Evolutionary conservation across 441 rosid genomes (phyloP).

Genomic region (Arabidopsis lyrata): DNA sequence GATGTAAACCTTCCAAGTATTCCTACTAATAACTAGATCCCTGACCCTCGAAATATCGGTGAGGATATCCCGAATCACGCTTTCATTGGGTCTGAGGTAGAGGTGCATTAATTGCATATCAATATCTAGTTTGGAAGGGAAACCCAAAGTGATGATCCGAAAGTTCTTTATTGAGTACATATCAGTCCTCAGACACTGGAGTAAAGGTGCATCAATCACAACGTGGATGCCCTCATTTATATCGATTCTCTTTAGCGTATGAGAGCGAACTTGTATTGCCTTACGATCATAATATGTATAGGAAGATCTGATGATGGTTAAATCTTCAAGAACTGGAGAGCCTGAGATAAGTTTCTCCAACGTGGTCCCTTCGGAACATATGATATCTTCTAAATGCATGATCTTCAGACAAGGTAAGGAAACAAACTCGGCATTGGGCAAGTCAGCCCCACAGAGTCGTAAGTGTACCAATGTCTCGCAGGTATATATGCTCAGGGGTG

Average conservation of each 20-base stretch:
- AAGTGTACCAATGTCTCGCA: no score
- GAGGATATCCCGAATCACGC: background rate
- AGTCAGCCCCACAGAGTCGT: no score
- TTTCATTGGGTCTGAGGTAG: no score
- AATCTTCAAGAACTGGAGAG: no score
- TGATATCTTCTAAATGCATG: no score
- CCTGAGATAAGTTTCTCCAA: no score
- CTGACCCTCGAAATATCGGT: background rate
- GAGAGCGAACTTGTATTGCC: slow-evolving; percentile 4
- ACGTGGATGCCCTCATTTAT: background rate
- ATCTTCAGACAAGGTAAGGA: no score
- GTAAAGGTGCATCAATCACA: slow-evolving; percentile 32
- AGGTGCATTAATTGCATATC: background rate
- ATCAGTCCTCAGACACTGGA: slow-evolving; percentile 2
- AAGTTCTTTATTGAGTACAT: background rate
- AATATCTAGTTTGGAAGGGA: slow-evolving; percentile 17
- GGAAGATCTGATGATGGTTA: background rate
- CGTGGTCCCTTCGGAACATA: no score
- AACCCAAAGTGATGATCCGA: slow-evolving; percentile 11
- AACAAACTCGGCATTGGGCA: no score
- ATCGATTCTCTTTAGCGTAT: slow-evolving; percentile 7
- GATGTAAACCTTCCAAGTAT: background rate
- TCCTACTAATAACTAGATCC: background rate
- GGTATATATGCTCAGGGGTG: no score
- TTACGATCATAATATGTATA: no score